Evolutionary conservation across 495 filamentous ascomycete species (phyloP), one percentile per base, ranked within the genome.

Genomic region (Elasticomyces elasticus): DNA sequence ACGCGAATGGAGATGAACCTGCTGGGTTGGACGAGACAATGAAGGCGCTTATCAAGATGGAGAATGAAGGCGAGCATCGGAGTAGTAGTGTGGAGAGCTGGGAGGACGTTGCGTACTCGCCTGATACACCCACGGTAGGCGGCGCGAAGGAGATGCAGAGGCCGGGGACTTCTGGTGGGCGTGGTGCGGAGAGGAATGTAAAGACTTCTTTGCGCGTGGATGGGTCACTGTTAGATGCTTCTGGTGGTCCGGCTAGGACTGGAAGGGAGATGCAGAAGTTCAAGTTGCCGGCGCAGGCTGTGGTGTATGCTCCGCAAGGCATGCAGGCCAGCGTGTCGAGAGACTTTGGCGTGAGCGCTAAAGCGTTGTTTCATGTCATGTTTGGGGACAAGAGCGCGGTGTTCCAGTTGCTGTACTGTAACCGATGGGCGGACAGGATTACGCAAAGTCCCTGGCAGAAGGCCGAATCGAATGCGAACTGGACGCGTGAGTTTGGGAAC

Each of bases 351-450:
- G 77, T 97, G 48, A 91, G 85, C 57, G 80, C 92, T 15, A 96
- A 97, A 67, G 88, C 89, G 1, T 76, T 95, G 28, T 97, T 96
- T 68, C 92, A 97, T 63, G 84, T 96, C 10, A 76, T 98, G 51
- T 97, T 96, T 62, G 92, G 92, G 26, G 92, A 98, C 66, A 94
- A 87, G 68, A 91, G 86, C 70, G 84, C 87, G 38, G 82, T 98
- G 30, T 97, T 94, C 76, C 90, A 94, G 62, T 82, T 87, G 58
- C 74, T 97, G 20, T 89, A 96, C 62, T 83, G 87, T 61, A 87
- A 94, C 67, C 79, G 88, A 49, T 79, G 82, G 67, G 89, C 88
- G 15, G 78, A 82, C 67, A 78, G 69, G 22, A 81, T 86, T 60
- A 80, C 83, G n/a, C 94, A 95, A 70, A 83, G 84, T 1, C 86